Evolutionary conservation across 1,284 basidiomycete genomes (phyloP), one percentile per base, ranked within the genome.

Genomic region (Sutorius eximius): DNA sequence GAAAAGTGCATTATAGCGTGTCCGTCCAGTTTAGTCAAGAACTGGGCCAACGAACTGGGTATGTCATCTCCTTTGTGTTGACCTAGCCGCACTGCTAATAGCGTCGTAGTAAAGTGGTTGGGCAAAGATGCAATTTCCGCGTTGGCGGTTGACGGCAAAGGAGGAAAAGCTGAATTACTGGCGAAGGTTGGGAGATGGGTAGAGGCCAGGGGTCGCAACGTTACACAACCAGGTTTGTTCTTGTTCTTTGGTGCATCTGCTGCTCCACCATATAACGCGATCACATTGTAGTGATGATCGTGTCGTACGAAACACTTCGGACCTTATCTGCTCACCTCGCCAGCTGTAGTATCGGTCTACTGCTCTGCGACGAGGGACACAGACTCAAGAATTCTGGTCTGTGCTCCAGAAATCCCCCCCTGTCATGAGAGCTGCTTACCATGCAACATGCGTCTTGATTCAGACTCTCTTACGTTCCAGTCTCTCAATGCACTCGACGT

Each of bases 1-100:
- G 95, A 99, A 68, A 99, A 99, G 73, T 96, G 91, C 56, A 95
- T 99, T 70, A 98, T 99, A 61, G 95, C 89, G 0, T 99, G 97
- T 70, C 97, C 97, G 0, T 94, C 95, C 3, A 97, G 93, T 75
- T 76, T 99, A 52, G 96, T 99, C 27, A 91, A 91, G 67, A 99
- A 99, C 68, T 99, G 96, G 96, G 96, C 95, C 0, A 98, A 99
- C 69, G 96, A 99, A 74, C 79, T 99, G 20, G 84, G 93, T 87
- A 59, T 53, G 83, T 24, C 7, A n/a, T 45, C 46, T 30, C 24
- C n/a, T 49, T 46, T 40, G 24, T 37, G 33, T 47, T 43, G 6
- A 34, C 53, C 30, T 27, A 24, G 20, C 48, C 24, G 34, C 12
- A 30, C 32, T 52, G 15, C 53, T 49, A 52, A 61, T 24, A 16